Evolutionary conservation across 805 yeast species (phyloP).

Genomic region (Yamadazyma laniorum): DNA sequence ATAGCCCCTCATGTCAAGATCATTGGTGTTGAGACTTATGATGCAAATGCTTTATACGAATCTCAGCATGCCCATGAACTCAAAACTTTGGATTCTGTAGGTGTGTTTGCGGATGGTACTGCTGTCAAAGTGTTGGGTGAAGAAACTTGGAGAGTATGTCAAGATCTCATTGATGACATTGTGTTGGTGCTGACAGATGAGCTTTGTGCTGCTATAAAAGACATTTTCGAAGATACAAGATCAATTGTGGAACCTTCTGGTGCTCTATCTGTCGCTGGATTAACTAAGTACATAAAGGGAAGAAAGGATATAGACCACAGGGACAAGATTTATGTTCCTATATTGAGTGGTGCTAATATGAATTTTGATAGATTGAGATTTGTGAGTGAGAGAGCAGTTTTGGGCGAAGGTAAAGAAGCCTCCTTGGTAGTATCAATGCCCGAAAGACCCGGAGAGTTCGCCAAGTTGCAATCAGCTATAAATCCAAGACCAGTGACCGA

Average conservation of each 20-base stretch:
- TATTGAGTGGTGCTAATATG: conserved; percentile 96
- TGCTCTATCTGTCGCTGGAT: conserved; percentile 93
- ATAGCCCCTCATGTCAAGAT: conserved; percentile 97
- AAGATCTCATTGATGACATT: conserved; percentile 83
- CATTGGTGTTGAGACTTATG: conserved; percentile 94
- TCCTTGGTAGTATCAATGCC: conserved; percentile 89
- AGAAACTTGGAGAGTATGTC: conserved; percentile 83
- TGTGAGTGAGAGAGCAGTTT: conserved; percentile 93
- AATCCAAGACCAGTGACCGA: conserved; percentile 92
- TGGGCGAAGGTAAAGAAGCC: conserved; percentile 98
- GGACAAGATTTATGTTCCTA: conserved; percentile 71
- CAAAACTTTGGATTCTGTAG: conserved; percentile 66
- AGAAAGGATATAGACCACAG: conserved; percentile 73
- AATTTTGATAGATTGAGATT: conserved; percentile 94
- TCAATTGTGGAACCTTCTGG: conserved; percentile 96
- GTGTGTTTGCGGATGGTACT: conserved; percentile 98
- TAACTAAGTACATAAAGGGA: conserved; percentile 71
- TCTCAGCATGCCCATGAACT: conserved; percentile 59
- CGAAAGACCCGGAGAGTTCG: conserved; percentile 88
- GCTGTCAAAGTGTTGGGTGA: conserved; percentile 89
- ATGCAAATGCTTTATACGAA: conserved; percentile 88
- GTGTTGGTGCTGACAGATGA: conserved; percentile 87
- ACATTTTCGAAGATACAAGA: conserved; percentile 93
- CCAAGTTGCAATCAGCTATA: conserved; percentile 68
- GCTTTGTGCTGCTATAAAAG: conserved; percentile 94